Evolutionary conservation across 257 asterid species (phyloP).

Genomic region (Solanum chilense): DNA sequence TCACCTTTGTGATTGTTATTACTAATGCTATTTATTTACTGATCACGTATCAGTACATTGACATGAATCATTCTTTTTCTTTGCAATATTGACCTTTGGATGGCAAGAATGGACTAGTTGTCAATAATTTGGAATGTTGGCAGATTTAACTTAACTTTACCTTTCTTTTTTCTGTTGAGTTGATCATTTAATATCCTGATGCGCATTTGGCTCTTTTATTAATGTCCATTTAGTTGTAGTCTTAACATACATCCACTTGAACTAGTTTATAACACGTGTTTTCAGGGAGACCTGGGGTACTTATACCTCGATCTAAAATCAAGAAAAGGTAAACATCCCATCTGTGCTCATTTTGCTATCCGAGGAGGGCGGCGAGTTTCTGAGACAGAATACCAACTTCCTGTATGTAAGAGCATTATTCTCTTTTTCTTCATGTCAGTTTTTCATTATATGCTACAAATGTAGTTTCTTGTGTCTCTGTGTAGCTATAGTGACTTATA

Average conservation of each 20-base stretch:
- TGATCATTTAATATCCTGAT: neutral
- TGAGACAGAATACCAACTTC: conserved; percentile 79
- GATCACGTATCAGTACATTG: neutral
- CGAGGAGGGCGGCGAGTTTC: conserved; percentile 89
- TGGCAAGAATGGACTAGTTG: neutral
- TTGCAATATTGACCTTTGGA: neutral
- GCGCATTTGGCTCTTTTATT: neutral
- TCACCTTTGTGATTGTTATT: neutral
- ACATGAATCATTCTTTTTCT: neutral
- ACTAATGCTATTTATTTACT: neutral
- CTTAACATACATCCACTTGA: conserved; percentile 10
- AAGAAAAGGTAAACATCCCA: conserved; percentile 80
- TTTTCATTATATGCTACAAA: neutral
- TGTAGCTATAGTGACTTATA: neutral
- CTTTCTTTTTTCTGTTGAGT: neutral
- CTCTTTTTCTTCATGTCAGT: conserved; percentile 1
- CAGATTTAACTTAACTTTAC: neutral
- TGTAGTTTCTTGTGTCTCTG: neutral
- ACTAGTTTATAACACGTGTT: neutral
- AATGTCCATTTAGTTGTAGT: neutral
- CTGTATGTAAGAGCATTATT: conserved; percentile 45
- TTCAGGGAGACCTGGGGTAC: conserved; percentile 89
- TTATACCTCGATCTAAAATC: conserved; percentile 90
- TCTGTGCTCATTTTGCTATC: conserved; percentile 96
- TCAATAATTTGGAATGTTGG: neutral